These are phyloP conservation scores for Backusella tarrabulga DNA, from an alignment of 192 early-diverging fungal species.

Conservation along the genomic window DNA sequence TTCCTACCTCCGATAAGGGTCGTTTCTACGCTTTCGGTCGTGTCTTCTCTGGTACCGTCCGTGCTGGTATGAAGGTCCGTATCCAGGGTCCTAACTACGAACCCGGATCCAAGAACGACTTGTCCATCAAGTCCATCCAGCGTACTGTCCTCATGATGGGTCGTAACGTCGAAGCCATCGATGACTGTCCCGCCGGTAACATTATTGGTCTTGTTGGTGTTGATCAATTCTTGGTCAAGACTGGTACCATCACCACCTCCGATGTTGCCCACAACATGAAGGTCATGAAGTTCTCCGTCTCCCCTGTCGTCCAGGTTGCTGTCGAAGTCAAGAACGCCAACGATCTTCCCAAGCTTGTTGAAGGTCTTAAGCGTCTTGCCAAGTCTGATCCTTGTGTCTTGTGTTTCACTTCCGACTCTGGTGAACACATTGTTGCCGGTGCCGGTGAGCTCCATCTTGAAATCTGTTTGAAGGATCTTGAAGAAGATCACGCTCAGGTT, in stretches of 20 bases:
- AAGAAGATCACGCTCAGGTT: slow-evolving; percentile 97
- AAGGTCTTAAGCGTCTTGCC: slow-evolving; percentile 98
- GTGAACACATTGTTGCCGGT: slow-evolving; percentile 99
- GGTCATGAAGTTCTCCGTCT: slow-evolving; percentile 99
- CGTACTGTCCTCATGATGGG: slow-evolving; percentile 99
- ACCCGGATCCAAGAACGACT: slow-evolving; percentile 85
- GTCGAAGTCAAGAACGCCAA: slow-evolving; percentile 96
- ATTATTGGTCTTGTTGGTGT: slow-evolving; percentile 98
- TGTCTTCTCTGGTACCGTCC: slow-evolving; percentile 98
- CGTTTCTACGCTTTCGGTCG: slow-evolving; percentile 99
- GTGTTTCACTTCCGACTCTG: slow-evolving; percentile 86
- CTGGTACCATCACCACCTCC: slow-evolving; percentile 94
- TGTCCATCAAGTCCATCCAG: slow-evolving; percentile 94
- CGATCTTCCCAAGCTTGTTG: slow-evolving; percentile 98
- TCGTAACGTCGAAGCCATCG: slow-evolving; percentile 92
- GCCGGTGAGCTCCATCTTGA: slow-evolving; percentile 99
- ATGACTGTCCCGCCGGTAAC: slow-evolving; percentile 99
- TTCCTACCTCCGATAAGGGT: slow-evolving; percentile 96
- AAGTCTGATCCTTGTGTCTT: slow-evolving; percentile 98
- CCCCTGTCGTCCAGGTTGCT: slow-evolving; percentile 94
- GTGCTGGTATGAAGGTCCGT: slow-evolving; percentile 95
- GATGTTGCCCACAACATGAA: slow-evolving; percentile 95
- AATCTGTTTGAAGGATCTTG: slow-evolving; percentile 99
- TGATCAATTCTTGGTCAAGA: slow-evolving; percentile 99
- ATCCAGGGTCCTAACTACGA: slow-evolving; percentile 96